Percentiles rank a stretch among this genome's conserved stretches.
phyloP scores from a whole-genome alignment of 2,329 filamentous ascomycete genomes.

The Penicillium sp. region DNA sequence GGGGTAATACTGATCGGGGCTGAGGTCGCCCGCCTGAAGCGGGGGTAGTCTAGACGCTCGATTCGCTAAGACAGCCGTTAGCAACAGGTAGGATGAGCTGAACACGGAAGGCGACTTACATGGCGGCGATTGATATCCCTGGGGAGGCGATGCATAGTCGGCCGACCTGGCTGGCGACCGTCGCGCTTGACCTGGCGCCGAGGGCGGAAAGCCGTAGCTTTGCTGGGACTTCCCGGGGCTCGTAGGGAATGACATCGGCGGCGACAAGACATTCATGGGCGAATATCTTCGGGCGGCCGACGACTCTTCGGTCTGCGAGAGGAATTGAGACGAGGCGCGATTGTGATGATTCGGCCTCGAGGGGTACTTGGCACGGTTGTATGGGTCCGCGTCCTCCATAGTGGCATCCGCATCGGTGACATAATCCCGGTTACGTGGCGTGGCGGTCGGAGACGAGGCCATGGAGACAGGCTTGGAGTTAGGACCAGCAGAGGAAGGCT shows the following conservation, averaged over 20 bases:
- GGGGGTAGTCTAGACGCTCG: constrained; percentile 68
- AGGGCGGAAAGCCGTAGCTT: constrained; percentile 54
- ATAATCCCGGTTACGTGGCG: constrained; percentile 62
- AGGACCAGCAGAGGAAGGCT: constrained; percentile 35
- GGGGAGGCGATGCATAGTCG: constrained; percentile 56
- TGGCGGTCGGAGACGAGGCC: constrained; percentile 57
- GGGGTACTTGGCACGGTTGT: constrained; percentile 81
- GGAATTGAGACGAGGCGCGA: constrained; percentile 70
- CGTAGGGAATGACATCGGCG: constrained; percentile 72
- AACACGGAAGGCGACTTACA: constrained; percentile 39
- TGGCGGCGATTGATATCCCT: constrained; percentile 59
- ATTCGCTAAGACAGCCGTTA: constrained; percentile 39
- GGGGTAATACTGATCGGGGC: constrained; percentile 68
- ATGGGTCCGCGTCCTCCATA: constrained; percentile 89
- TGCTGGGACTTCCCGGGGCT: constrained; percentile 55
- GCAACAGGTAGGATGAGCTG: constrained; percentile 6
- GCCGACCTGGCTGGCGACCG: constrained; percentile 74
- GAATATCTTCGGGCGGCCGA: constrained; percentile 89
- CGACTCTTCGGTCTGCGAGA: constrained; percentile 67
- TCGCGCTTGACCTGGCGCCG: constrained; percentile 51
- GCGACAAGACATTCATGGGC: constrained; percentile 86
- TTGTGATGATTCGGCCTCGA: constrained; percentile 70
- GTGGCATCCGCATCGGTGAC: constrained; percentile 69
- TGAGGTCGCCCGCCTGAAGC: constrained; percentile 66
- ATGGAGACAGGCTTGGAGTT: constrained; percentile 53